Evolutionary conservation across 371 early-diverging fungal species (phyloP), one percentile per base, ranked within the genome.

Genomic region (Saksenaea vasiformis): DNA sequence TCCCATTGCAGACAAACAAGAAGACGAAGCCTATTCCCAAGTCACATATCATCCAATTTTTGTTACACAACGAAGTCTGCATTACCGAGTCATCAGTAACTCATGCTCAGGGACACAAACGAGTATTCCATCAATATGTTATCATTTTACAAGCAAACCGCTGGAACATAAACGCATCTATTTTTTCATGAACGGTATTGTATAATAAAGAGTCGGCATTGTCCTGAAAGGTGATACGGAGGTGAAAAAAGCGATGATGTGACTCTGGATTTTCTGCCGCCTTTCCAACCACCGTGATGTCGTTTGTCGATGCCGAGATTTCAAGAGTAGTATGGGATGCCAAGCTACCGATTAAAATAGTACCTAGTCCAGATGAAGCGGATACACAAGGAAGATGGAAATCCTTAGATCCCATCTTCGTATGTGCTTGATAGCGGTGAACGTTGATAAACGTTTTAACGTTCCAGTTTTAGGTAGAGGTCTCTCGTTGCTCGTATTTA

Each of bases 401-500:
- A 59, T 39, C 17, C 24, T 13, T 24, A 36, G 19, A 43, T 39
- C 37, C 26, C 31, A 15, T 54, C 44, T 44, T n/a, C n/a, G 44
- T 44, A 44, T 56, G 15, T 41, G n/a, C 2, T 34, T n/a, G 10
- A 22, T 5, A 8, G 19, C 38, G 24, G 31, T 38, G 17, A 14
- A 61, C 15, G n/a, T 15, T 15, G 34, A 34, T 9, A 28, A 17
- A 15, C 5, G 28, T 47, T 26, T 51, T 37, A 47, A 62, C 19
- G 38, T 44, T 27, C 35, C 15, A 54, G n/a, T 56, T 35, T 54
- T 59, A 89, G 89, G 56, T 82, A 47, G 82, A 86, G 62, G 78
- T 83, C 14, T 74, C 81, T 27, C 85, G 91, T 35, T 85, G 82
- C 54, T 86, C 87, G 7, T 91, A 91, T 61, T 70, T 91, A 26